phyloP scores from a whole-genome alignment of 805 yeast genomes.

The Ogataea neopini region DNA sequence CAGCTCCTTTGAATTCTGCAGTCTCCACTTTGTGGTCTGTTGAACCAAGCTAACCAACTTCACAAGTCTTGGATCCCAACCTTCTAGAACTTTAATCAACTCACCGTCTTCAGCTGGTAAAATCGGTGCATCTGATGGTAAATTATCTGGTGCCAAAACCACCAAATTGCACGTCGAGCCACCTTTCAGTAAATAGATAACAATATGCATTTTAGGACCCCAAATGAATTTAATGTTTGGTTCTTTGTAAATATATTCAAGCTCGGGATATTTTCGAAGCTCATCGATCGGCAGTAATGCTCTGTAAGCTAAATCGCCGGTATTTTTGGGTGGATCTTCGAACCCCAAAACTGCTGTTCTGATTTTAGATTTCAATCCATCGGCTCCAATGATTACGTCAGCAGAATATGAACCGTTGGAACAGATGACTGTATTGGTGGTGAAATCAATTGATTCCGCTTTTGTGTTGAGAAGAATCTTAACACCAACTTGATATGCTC shows the following conservation, averaged over 20 bases:
- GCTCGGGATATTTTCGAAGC: slow-evolving; percentile 11
- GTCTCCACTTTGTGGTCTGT: slow-evolving; percentile 12
- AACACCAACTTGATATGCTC: slow-evolving; percentile 9
- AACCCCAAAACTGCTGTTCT: slow-evolving; percentile 8
- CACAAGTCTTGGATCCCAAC: slow-evolving; percentile 13
- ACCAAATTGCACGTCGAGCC: slow-evolving; percentile 14
- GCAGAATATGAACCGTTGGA: slow-evolving; percentile 1
- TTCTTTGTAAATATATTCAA: slow-evolving; percentile 12
- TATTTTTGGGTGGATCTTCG: slow-evolving; percentile 12
- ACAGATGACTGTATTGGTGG: slow-evolving; percentile 6
- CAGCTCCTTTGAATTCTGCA: slow-evolving; percentile 12
- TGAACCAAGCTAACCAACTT: slow-evolving; percentile 8
- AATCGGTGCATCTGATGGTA: slow-evolving; percentile 9
- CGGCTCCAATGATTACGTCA: slow-evolving; percentile 15
- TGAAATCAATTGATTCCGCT: slow-evolving; percentile 5
- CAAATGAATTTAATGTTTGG: slow-evolving; percentile 15
- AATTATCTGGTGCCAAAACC: slow-evolving; percentile 12
- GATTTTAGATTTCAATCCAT: slow-evolving; percentile 12
- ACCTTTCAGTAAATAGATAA: slow-evolving; percentile 12
- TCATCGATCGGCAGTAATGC: slow-evolving; percentile 10
- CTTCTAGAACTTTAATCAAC: slow-evolving; percentile 6
- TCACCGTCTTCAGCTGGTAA: slow-evolving; percentile 9
- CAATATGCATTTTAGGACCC: slow-evolving; percentile 15
- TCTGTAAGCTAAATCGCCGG: slow-evolving; percentile 15
- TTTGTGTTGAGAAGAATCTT: slow-evolving; percentile 5